Evolutionary conservation across 306 rosid species (phyloP), one percentile per base, ranked within the genome.

Genomic region (Luffa acutangula): DNA sequence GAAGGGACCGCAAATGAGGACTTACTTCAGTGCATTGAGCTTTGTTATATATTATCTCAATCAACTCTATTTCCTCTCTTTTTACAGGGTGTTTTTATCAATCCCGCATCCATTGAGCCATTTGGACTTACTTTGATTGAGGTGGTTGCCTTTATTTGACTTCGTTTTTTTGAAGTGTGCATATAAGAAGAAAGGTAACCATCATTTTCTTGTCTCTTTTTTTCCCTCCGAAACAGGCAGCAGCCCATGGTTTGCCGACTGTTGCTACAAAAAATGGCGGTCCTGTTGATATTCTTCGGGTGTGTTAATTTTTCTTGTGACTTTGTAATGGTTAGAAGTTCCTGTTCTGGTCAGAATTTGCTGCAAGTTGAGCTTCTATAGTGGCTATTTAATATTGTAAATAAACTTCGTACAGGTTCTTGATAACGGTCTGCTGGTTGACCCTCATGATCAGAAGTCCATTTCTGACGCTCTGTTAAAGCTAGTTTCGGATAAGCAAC

Each of bases 91-190:
- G 92, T 89, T 67, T 89, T 89, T 75, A 86, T 89, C 74, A 89
- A 89, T 85, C 92, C 92, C 13, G 92, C 92, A 39, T 86, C 86
- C 82, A 89, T 85, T 20, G 90, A 89, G 81, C 92, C 92, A 79
- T 89, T 89, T 78, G 90, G 92, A 14, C 90, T 89, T 73, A 89
- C 92, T 81, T 76, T 89, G 64, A 87, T 87, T 78, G 90, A 89
- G 90, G 90, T 87, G 42, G 31, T 56, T 62, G 37, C 64, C 64
- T 75, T 62, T 20, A 60, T 52, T 48, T 33, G 48, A 72, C 52
- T 52, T 45, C 31, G 14, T 49, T 66, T 41, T 14, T 64, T 79
- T 52, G n/a, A 51, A 42, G 43, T 79, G 64, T 72, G 18, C 45
- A 57, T 53, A 11, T 72, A 73, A 20, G 13, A 58, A 25, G 25